Conservation (phyloP, 2,329 filamentous ascomycete genomes). For the Annulohypoxylon truncatum region DNA sequence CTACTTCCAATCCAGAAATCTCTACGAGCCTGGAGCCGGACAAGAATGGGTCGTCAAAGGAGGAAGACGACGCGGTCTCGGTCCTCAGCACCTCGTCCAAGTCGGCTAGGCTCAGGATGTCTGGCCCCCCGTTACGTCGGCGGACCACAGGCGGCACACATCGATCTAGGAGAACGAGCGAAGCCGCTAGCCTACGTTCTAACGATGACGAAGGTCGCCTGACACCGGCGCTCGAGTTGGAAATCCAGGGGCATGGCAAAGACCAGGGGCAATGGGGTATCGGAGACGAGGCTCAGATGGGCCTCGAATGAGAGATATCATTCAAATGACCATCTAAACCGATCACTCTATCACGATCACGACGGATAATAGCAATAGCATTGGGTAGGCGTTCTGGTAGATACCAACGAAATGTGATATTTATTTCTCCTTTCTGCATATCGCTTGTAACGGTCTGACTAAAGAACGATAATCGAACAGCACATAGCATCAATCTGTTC, state of each 20-base stretch:
- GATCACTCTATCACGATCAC: constrained; percentile 8
- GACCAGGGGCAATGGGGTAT: constrained; percentile 78
- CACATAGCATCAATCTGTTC: not conserved
- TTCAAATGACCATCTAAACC: not conserved
- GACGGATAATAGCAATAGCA: constrained; percentile 33
- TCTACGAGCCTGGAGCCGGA: constrained; percentile 27
- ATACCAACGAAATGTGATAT: constrained; percentile 42
- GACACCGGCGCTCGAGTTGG: constrained; percentile 57
- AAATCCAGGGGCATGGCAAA: constrained; percentile 64
- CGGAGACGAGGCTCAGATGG: constrained; percentile 87
- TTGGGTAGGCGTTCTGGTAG: constrained; percentile 42
- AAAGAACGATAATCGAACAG: not conserved
- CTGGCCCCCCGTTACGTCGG: constrained; percentile 42
- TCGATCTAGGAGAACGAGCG: constrained; percentile 56
- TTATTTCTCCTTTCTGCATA: constrained; percentile 27
- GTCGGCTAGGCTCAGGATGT: constrained; percentile 44
- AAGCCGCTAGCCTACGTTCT: constrained; percentile 56
- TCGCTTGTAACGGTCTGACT: not conserved
- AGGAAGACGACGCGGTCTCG: constrained; percentile 47
- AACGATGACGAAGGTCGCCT: constrained; percentile 46
- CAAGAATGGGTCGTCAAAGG: constrained; percentile 19
- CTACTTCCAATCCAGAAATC: constrained; percentile 34
- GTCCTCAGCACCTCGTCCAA: constrained; percentile 50
- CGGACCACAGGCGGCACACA: constrained; percentile 48
- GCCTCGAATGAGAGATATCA: constrained; percentile 69